phyloP scores from a whole-genome alignment of 257 asterid genomes.

The Solanum medicagineum region DNA sequence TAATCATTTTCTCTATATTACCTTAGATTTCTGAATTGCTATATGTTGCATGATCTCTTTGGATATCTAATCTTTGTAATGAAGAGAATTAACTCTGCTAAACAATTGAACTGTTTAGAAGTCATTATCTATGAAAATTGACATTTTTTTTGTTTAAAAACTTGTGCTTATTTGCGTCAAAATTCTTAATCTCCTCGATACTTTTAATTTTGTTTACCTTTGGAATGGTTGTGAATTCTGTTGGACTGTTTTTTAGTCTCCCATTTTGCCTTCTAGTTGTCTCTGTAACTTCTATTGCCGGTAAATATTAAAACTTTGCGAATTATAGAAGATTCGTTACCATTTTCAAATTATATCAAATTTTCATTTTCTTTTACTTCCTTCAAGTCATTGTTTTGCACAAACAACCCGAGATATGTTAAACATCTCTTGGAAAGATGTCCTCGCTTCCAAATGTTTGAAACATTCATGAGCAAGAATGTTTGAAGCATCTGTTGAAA shows the following conservation, averaged over 20 bases:
- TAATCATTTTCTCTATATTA: neutral
- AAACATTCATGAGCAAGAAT: neutral
- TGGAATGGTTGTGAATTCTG: neutral
- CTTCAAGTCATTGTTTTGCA: neutral
- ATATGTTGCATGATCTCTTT: neutral
- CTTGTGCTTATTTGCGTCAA: neutral
- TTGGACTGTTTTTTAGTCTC: neutral
- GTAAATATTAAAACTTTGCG: neutral
- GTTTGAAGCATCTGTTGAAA: neutral
- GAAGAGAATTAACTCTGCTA: neutral
- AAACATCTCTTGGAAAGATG: neutral
- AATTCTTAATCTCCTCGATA: neutral
- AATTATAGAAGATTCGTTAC: neutral
- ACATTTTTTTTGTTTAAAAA: neutral
- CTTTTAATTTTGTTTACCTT: neutral
- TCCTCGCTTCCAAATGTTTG: neutral
- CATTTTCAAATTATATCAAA: neutral
- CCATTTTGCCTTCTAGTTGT: neutral
- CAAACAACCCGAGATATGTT: neutral
- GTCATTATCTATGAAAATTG: neutral
- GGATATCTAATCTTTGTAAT: neutral
- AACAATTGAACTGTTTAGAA: neutral
- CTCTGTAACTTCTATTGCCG: too few species aligned
- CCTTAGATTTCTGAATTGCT: neutral
- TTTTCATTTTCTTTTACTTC: neutral